Base-by-base conservation (phyloP, 2,329 filamentous ascomycete species). In the Truncatella angustata region DNA sequence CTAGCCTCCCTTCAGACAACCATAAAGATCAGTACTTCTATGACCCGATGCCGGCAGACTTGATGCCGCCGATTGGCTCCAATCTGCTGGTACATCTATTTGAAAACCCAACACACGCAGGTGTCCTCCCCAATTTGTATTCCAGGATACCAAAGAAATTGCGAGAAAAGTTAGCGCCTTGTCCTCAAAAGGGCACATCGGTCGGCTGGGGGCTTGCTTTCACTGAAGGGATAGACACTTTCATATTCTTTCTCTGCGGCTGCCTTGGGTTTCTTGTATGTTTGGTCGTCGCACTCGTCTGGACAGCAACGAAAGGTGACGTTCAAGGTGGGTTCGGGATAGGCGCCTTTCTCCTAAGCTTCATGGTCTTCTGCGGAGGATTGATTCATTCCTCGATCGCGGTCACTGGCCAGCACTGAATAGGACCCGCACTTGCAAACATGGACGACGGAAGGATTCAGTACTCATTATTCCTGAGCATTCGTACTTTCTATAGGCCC, bases 181-280 rank as follows among this genome's bases (percentile, higher is more conserved):
- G 60, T 36, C 56, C 56, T 3, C 30, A 51, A 3, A 58, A 57
- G 4, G 60, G 63, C 3, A 60, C 52, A 10, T 63, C 60, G 0
- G 46, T 60, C 4, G 63, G 62, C 7, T 66, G 63, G 65, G 65
- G 61, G 5, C 40, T 66, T 11, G 54, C 66, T 10, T 59, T 63
- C 14, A 58, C 60, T 1, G 63, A 66, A 48, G 63, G 61, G 2
- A 43, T 62, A 10, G 51, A 65, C 51, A 53, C 51, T 21, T 60
- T 58, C 23, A n/a, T 42, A 0, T 49, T 62, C n/a, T 63, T 63
- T 16, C 21, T 58, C 5, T 58, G 46, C 3, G 58, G 55, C 2
- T 58, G 58, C 10, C 18, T 54, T 3, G 57, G 58, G 0, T 60
- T 65, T 21, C 11, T 57, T 14, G 14, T 53, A 4, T 60, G 55